phyloP scores from a whole-genome alignment of 495 filamentous ascomycete species.

The Zalerion maritima region DNA sequence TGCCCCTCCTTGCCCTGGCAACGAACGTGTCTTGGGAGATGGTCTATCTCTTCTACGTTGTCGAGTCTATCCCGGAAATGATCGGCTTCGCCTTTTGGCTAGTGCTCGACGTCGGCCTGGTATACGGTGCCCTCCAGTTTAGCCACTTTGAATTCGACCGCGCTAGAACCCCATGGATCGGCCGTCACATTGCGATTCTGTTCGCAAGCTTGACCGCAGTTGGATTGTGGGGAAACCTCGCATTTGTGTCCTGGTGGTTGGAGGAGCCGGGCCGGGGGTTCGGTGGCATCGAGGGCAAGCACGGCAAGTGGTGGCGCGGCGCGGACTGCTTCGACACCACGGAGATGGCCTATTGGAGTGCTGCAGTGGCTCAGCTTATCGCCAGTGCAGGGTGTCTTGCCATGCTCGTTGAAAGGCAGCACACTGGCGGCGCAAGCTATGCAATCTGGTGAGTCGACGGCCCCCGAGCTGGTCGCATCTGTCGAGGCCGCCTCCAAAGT shows the following conservation, averaged over 20 bases:
- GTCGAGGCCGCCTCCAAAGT: too few relatives aligned
- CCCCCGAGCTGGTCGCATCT: too few relatives aligned
- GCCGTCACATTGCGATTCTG: conserved; percentile 18
- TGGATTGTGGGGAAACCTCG: conserved; percentile 13
- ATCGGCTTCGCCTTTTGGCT: conserved; percentile 27
- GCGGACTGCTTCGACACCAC: conserved; percentile 23
- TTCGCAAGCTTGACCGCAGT: conserved; percentile 13
- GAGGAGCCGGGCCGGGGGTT: conserved; percentile 11
- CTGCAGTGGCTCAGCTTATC: conserved; percentile 15
- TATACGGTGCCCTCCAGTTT: conserved; percentile 22
- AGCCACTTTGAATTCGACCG: conserved; percentile 21
- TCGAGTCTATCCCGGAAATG: conserved; percentile 21
- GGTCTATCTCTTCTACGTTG: conserved; percentile 24
- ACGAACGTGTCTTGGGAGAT: conserved; percentile 32
- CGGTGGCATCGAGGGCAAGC: conserved; percentile 15
- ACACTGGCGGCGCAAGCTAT: conserved; percentile 27
- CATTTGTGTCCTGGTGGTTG: conserved; percentile 25
- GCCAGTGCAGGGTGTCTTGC: conserved; percentile 16
- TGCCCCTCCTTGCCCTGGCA: conserved; percentile 28
- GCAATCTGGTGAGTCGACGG: conserved; percentile 28
- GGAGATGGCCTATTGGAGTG: conserved; percentile 29
- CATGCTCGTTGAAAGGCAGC: conserved; percentile 20
- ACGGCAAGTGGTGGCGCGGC: conserved; percentile 23
- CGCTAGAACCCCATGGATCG: conserved; percentile 16
- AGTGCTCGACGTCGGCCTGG: conserved; percentile 24